Evolutionary conservation across 2,329 filamentous ascomycete species (phyloP).

Genomic region (Cladosporium sp.): DNA sequence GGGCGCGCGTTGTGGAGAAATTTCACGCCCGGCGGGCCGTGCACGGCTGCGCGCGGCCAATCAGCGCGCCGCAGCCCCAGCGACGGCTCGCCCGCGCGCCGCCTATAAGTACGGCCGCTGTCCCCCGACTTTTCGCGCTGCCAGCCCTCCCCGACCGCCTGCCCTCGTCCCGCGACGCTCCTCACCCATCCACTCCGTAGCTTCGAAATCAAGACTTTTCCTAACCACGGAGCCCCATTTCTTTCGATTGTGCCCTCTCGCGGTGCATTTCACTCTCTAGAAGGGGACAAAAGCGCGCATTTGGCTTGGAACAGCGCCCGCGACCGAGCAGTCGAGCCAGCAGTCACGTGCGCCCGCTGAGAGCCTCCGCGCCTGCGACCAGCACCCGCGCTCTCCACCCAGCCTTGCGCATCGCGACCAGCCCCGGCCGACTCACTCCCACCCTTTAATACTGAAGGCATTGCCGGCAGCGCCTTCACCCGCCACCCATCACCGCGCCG

Average conservation of each 20-base stretch:
- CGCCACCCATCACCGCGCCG: constrained; percentile 3
- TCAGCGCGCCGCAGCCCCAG: background rate
- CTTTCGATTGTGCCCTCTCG: constrained; percentile 5
- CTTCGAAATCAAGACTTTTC: constrained; percentile 9
- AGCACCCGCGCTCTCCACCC: background rate
- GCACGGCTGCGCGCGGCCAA: background rate
- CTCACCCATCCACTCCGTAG: constrained; percentile 9
- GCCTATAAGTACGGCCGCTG: constrained; percentile 1
- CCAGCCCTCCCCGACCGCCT: constrained; percentile 1
- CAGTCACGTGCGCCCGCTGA: constrained; percentile 5
- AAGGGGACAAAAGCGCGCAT: constrained; percentile 2
- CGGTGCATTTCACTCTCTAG: constrained; percentile 11
- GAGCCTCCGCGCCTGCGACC: constrained; percentile 6
- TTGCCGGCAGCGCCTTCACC: constrained; percentile 13
- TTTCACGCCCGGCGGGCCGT: background rate
- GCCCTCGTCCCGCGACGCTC: constrained; percentile 7
- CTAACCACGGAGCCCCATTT: constrained; percentile 3
- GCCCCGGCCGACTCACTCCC: background rate
- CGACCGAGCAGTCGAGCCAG: background rate
- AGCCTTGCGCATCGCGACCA: background rate
- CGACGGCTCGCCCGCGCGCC: background rate
- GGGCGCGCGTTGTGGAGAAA: background rate
- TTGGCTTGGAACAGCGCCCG: constrained; percentile 2
- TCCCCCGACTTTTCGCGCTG: background rate
- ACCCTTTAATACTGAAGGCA: constrained; percentile 11